These are phyloP conservation scores for Monilinia fructicola DNA, from an alignment of 2,329 filamentous ascomycete species.

Conservation along the genomic window DNA sequence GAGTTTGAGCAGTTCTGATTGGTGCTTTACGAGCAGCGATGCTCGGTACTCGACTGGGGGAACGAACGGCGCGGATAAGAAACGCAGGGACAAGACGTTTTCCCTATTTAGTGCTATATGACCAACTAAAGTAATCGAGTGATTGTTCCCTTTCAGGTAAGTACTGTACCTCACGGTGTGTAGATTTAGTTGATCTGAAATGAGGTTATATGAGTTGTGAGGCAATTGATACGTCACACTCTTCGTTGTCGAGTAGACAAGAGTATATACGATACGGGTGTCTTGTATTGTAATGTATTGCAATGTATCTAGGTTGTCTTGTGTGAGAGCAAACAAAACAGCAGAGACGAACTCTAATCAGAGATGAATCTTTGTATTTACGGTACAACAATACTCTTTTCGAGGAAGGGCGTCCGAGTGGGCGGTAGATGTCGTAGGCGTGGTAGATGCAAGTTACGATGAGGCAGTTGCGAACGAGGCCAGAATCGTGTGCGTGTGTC, in stretches of 20 bases:
- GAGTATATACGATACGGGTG: not conserved
- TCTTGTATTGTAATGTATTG: not conserved
- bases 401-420: not conserved
- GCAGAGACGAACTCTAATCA: conserved; percentile 8
- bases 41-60: conserved; percentile 20
- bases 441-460: not conserved
- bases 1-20: conserved; percentile 19
- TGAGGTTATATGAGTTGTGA: conserved; percentile 1
- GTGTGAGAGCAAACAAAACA: not conserved
- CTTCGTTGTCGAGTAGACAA: conserved; percentile 8
- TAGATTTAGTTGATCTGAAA: conserved; percentile 9
- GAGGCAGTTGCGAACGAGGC: conserved; percentile 15
- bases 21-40: conserved; percentile 16
- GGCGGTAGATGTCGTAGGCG: not conserved
- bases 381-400: not conserved
- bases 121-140: conserved; percentile 19
- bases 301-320: not conserved
- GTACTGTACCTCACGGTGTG: conserved; percentile 21
- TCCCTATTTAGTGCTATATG: not conserved
- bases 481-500: conserved; percentile 12
- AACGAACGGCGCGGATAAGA: conserved; percentile 18
- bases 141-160: conserved; percentile 8
- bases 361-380: conserved; percentile 1
- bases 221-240: conserved; percentile 7
- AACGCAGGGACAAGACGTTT: conserved; percentile 18